Conservation (phyloP, 345 rosid genomes). For the Trapa bicornis region DNA sequence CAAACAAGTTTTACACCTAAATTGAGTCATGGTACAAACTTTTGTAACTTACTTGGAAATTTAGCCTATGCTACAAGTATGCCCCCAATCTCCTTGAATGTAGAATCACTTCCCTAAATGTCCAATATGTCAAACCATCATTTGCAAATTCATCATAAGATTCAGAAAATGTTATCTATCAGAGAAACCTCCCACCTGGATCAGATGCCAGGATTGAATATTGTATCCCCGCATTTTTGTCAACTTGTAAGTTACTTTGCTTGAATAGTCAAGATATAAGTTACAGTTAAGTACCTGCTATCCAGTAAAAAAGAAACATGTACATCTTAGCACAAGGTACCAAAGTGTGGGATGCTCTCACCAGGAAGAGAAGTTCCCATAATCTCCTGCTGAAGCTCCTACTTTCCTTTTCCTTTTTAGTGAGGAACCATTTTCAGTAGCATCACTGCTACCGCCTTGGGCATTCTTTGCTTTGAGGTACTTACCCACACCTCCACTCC, state of each 20-base stretch:
- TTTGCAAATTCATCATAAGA: neutral
- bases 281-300: neutral
- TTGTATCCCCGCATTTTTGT: neutral
- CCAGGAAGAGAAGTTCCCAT: conserved; percentile 76
- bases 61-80: too few species aligned
- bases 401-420: conserved; percentile 57
- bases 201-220: neutral
- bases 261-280: neutral
- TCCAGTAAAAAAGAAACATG: too few species aligned
- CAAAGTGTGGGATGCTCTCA: conserved; percentile 14
- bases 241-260: neutral
- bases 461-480: conserved; percentile 65
- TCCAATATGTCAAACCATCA: neutral
- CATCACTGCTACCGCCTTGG: conserved; percentile 25
- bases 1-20: too few species aligned
- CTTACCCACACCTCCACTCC: conserved; percentile 56
- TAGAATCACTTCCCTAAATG: neutral
- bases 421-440: conserved; percentile 18
- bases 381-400: conserved; percentile 35
- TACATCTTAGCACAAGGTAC: neutral
- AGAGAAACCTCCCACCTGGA: neutral
- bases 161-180: neutral
- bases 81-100: neutral
- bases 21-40: too few species aligned
- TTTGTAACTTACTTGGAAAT: too few species aligned